Conservation (phyloP, 2,329 filamentous ascomycete genomes). For the Gaeumannomyces tritici region DNA sequence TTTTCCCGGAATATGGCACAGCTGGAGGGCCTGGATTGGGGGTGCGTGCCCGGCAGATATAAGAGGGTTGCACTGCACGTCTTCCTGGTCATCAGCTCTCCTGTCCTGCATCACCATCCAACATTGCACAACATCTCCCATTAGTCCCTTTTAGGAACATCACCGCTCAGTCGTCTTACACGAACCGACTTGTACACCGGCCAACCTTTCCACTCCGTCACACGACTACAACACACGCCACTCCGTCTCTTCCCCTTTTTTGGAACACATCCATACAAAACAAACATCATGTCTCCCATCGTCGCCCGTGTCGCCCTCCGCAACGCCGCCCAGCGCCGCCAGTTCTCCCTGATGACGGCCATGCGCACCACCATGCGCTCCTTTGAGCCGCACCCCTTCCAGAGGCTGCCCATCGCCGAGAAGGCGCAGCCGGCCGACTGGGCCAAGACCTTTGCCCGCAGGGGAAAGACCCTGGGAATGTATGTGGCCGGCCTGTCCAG, state of each 20-base stretch:
- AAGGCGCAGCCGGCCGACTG: conserved; percentile 24
- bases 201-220: neutral
- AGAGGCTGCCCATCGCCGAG: conserved; percentile 21
- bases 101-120: conserved; percentile 3
- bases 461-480: conserved; percentile 20
- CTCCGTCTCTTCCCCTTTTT: neutral
- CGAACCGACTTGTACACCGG: neutral
- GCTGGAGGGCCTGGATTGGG: neutral
- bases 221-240: neutral
- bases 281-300: conserved; percentile 22
- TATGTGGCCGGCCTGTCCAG: conserved; percentile 18
- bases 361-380: conserved; percentile 24
- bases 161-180: conserved; percentile 2
- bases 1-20: neutral
- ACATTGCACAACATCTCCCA: neutral
- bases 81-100: neutral
- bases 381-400: conserved; percentile 27
- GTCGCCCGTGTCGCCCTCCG: conserved; percentile 22
- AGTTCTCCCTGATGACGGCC: conserved; percentile 25
- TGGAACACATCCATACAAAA: neutral
- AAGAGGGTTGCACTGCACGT: neutral
- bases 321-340: conserved; percentile 17
- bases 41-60: neutral
- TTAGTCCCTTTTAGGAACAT: conserved; percentile 4
- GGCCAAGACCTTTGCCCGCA: conserved; percentile 22